Percentiles rank a stretch among this genome's conserved stretches.
Conservation (phyloP, 495 filamentous ascomycete species). For the Neurospora pannonica region DNA sequence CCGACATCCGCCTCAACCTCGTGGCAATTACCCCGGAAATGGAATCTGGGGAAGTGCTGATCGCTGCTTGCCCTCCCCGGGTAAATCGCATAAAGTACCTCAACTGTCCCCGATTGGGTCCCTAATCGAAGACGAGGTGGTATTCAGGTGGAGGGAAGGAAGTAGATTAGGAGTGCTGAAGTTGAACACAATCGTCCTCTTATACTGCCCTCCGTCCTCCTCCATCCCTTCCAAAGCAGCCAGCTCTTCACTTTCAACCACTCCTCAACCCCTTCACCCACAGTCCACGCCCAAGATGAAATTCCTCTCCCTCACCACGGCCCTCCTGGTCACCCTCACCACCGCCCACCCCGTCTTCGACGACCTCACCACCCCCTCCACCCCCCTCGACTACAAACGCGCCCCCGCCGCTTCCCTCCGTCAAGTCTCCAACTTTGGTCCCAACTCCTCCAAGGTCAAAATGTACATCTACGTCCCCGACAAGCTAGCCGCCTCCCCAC, state of each 20-base stretch:
- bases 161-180: background rate
- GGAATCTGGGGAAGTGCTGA: background rate
- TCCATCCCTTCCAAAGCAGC: background rate
- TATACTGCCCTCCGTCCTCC: background rate
- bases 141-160: background rate
- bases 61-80: background rate
- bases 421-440: slow-evolving; percentile 32
- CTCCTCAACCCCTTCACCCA: background rate
- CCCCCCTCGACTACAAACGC: background rate
- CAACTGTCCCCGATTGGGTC: too few relatives aligned
- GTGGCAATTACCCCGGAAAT: background rate
- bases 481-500: slow-evolving; percentile 38
- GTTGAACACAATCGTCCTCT: background rate
- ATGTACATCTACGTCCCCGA: slow-evolving; percentile 51
- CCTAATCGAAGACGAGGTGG: too few relatives aligned
- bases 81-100: background rate
- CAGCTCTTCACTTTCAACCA: too few relatives aligned
- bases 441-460: slow-evolving; percentile 33
- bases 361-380: background rate
- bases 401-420: background rate
- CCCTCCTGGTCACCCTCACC: background rate
- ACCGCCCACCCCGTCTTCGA: background rate
- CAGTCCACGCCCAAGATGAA: background rate
- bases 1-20: background rate
- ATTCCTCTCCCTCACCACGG: background rate